Conservation (phyloP, 495 filamentous ascomycete species). For the Evernia prunastri region DNA sequence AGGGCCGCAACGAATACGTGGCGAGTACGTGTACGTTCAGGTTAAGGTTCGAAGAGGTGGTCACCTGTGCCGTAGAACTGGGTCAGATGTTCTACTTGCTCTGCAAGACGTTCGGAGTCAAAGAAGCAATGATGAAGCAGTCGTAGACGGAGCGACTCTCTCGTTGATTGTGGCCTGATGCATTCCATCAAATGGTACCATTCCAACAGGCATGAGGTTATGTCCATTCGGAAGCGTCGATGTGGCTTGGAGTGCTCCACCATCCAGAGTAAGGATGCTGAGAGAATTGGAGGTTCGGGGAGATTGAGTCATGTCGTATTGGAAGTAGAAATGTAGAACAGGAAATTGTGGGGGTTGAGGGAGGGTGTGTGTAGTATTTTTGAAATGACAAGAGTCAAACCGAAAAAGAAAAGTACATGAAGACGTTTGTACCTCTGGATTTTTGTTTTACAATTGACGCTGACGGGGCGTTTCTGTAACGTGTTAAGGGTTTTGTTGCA, state of each 20-base stretch:
- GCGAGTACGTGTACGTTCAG: conserved; percentile 15
- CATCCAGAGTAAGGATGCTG: conserved; percentile 25
- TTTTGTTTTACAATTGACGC: no score
- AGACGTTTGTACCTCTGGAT: no score
- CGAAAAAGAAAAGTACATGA: no score
- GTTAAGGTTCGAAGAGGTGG: conserved; percentile 15
- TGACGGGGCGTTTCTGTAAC: no score
- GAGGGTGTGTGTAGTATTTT: no score
- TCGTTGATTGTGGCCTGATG: conserved; percentile 14
- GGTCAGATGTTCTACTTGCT: conserved; percentile 21
- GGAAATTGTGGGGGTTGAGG: no score
- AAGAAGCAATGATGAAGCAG: conserved; percentile 20
- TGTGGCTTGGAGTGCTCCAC: conserved; percentile 24
- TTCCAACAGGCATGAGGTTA: neutral
- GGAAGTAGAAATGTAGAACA: no score
- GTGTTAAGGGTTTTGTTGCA: no score
- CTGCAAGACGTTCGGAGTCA: conserved; percentile 18
- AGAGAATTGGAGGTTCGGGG: conserved; percentile 13
- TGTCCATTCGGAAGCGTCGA: conserved; percentile 26
- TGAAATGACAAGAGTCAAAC: no score
- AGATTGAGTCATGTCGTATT: neutral
- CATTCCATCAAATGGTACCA: conserved; percentile 19
- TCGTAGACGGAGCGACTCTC: conserved; percentile 18
- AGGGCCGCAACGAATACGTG: conserved; percentile 24
- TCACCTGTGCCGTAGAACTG: conserved; percentile 15